Evolutionary conservation across 306 rosid species (phyloP), one percentile per base, ranked within the genome.

Genomic region (Quercus parvula): DNA sequence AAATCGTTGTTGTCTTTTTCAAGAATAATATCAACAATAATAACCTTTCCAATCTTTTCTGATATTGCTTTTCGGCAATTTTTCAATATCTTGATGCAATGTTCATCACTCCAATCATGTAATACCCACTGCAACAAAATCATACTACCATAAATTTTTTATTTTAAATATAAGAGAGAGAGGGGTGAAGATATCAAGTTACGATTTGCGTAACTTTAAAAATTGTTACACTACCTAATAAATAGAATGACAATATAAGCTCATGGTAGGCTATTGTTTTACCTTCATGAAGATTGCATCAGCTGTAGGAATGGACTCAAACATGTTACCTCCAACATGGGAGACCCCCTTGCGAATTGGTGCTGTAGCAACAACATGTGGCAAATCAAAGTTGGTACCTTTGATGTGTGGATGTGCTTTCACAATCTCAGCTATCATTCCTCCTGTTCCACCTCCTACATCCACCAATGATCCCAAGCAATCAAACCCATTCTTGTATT

Each of bases 1-100:
- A 76, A 41, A 4, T 80, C 91, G 2, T 72, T 54, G 1, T 89
- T 89, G 1, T 91, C 88, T 0, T 87, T 80, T 1, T 81, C 75
- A 9, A 92, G 56, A 1, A 59, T n/a, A 22, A 81, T 68, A 41
- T 77, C 80, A 19, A 77, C 30, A 9, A 77, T 77, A 6, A 66
- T 67, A 2, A 77, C 74, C 56, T 77, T 77, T 33, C 74, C 80
- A 5, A 1, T 66, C 74, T 66, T 49, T 20, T 66, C 15, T 3
- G 74, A 20, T 75, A 75, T 59, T 75, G 70, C 78, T 24, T 38
- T 58, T 0, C 24, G 0, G 25, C 70, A 75, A 10, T 52, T 77
- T 54, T 3, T 77, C 15, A 77, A 31, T 1, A 77, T 66, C 31
- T 77, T 49, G 9, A 77, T 14, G 52, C 80, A 64, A 5, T 64